Conservation (phyloP, 177 flowering plant genomes). For the Vitis hybrid region DNA sequence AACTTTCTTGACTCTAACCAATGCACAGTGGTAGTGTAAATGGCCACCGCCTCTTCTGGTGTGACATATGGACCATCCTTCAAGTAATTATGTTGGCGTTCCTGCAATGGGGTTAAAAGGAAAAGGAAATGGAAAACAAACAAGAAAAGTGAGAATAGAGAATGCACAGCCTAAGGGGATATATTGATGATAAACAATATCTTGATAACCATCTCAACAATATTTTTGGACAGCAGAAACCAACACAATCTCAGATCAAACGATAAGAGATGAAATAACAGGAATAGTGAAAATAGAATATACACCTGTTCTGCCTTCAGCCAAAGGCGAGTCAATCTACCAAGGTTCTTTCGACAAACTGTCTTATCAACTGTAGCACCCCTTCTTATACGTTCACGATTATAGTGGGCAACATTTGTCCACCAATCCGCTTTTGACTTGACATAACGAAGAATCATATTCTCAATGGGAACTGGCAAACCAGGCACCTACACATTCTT, state of each 20-base stretch:
- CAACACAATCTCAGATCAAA: background rate
- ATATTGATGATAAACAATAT: background rate
- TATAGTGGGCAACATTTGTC: constrained; percentile 99
- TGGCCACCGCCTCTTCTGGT: constrained; percentile 99
- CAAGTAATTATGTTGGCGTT: constrained; percentile 97
- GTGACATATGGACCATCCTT: constrained; percentile 99
- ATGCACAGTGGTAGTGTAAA: constrained; percentile 97
- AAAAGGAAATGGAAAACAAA: background rate
- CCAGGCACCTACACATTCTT: constrained; percentile 76
- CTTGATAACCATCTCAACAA: background rate
- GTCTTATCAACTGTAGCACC: constrained; percentile 99
- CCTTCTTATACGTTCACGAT: constrained; percentile 98
- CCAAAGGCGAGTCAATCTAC: constrained; percentile 97
- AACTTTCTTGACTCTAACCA: constrained; percentile 99
- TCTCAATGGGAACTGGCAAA: constrained; percentile 95
- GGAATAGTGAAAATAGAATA: background rate
- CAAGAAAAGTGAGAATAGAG: background rate
- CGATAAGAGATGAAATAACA: background rate
- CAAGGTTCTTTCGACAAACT: constrained; percentile 97
- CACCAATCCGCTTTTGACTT: constrained; percentile 99
- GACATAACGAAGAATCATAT: constrained; percentile 98
- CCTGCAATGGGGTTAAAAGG: constrained; percentile 36
- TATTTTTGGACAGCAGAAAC: too few species aligned
- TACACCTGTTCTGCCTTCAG: constrained; percentile 93
- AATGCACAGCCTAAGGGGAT: background rate